Conservation (phyloP, 192 early-diverging fungal species). For the Oehlia diaphana region DNA sequence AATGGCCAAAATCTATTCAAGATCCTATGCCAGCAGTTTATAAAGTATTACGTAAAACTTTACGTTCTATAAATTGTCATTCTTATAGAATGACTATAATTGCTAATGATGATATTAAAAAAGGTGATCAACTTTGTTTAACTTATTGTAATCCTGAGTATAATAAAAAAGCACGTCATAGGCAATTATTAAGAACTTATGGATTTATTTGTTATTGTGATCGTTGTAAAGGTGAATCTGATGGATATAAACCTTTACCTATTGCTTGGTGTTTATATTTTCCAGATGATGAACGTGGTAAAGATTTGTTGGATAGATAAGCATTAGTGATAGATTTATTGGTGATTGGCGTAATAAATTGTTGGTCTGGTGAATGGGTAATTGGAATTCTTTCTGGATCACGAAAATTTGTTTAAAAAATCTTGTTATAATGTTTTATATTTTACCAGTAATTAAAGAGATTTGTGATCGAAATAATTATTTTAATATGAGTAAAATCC, state of each 20-base stretch:
- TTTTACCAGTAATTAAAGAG: too few species aligned
- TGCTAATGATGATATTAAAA: background rate
- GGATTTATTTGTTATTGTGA: constrained; percentile 1
- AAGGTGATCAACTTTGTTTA: background rate
- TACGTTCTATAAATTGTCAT: background rate
- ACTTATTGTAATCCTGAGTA: background rate
- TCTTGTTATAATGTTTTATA: too few species aligned
- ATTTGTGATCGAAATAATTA: too few species aligned
- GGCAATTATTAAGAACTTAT: background rate
- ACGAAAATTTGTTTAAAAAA: too few species aligned
- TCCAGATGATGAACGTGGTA: background rate
- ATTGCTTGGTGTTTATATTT: constrained; percentile 5
- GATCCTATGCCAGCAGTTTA: background rate
- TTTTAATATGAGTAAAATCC: too few species aligned
- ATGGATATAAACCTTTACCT: background rate
- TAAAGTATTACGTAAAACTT: background rate
- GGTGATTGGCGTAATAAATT: too few species aligned
- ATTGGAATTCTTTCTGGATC: too few species aligned
- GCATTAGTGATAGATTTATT: too few species aligned
- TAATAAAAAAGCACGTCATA: background rate
- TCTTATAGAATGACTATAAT: background rate
- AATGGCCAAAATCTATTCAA: background rate
- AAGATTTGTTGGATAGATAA: background rate
- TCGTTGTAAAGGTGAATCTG: background rate
- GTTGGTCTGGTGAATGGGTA: too few species aligned